phyloP scores from a whole-genome alignment of 345 rosid species.

The Erodium maritimum region DNA sequence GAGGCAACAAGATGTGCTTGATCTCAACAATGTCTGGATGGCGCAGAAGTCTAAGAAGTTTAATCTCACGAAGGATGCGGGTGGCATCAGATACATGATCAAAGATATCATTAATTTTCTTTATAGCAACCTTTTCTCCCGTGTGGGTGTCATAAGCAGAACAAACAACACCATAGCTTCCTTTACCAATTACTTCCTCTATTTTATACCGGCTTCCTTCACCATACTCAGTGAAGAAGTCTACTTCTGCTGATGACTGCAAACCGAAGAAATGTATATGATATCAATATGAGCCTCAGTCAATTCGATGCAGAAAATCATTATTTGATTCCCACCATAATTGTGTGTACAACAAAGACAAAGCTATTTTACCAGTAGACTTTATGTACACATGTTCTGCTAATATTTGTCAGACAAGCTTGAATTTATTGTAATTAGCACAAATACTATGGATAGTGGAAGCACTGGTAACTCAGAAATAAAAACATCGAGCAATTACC shows the following conservation, averaged over 20 bases:
- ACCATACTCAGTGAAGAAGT: slow-evolving; percentile 87
- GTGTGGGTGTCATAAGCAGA: slow-evolving; percentile 70
- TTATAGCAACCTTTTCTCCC: slow-evolving; percentile 82
- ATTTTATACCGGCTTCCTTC: slow-evolving; percentile 81
- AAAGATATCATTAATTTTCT: slow-evolving; percentile 82
- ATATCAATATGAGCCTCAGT: too few relatives aligned
- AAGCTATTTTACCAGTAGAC: not conserved
- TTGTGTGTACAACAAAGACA: not conserved
- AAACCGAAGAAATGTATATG: not conserved
- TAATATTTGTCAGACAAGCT: too few relatives aligned
- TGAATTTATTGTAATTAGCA: too few relatives aligned
- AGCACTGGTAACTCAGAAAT: too few relatives aligned
- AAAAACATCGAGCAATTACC: too few relatives aligned
- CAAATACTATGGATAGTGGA: too few relatives aligned
- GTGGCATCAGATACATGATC: slow-evolving; percentile 93
- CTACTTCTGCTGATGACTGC: slow-evolving; percentile 69
- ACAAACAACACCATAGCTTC: slow-evolving; percentile 90
- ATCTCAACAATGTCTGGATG: slow-evolving; percentile 94
- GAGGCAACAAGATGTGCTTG: slow-evolving; percentile 83
- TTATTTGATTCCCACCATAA: too few relatives aligned
- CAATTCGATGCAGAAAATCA: too few relatives aligned
- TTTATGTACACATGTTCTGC: too few relatives aligned
- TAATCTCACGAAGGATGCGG: slow-evolving; percentile 84
- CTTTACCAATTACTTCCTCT: slow-evolving; percentile 92
- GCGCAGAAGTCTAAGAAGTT: slow-evolving; percentile 72